Evolutionary conservation across 1,284 basidiomycete species (phyloP).

Genomic region (Cutaneotrichosporon cutaneum): DNA sequence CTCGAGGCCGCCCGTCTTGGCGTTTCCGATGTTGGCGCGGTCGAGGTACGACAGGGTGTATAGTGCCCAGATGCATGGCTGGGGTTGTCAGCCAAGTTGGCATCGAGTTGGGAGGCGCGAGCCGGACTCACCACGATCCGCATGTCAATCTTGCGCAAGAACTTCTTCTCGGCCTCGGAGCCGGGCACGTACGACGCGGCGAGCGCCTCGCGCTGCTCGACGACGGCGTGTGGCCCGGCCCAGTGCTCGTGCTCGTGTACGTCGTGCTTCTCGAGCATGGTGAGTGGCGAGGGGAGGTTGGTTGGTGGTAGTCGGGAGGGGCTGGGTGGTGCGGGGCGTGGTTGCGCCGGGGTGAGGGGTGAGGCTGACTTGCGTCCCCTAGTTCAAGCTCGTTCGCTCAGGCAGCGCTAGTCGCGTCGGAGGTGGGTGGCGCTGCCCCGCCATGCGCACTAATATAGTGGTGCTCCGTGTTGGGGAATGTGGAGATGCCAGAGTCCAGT

Average conservation of each 20-base stretch:
- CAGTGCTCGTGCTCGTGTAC: neutral
- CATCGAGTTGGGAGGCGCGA: neutral
- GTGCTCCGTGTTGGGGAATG: too few relatives aligned
- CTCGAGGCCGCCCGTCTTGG: slow-evolving; percentile 41
- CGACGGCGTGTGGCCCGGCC: neutral
- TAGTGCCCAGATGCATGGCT: slow-evolving; percentile 48
- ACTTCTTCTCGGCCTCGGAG: slow-evolving; percentile 40
- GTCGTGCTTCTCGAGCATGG: neutral
- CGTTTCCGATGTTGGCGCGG: slow-evolving; percentile 50
- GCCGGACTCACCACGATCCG: slow-evolving; percentile 37
- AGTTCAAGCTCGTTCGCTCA: too few relatives aligned
- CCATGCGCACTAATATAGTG: too few relatives aligned
- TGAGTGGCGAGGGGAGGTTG: neutral
- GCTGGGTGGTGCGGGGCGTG: neutral
- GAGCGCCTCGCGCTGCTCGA: slow-evolving; percentile 22
- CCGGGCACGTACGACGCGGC: slow-evolving; percentile 45
- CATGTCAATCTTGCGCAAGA: slow-evolving; percentile 46
- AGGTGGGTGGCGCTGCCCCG: too few relatives aligned
- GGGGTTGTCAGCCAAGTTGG: too few relatives aligned
- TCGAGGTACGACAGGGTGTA: slow-evolving; percentile 51
- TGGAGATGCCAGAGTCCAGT: too few relatives aligned
- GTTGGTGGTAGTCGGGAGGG: neutral
- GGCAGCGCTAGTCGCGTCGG: too few relatives aligned
- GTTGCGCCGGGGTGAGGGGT: too few relatives aligned
- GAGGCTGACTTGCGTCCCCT: too few relatives aligned